Evolutionary conservation across 805 yeast genomes (phyloP).

Genomic region (Starmerella vitae): DNA sequence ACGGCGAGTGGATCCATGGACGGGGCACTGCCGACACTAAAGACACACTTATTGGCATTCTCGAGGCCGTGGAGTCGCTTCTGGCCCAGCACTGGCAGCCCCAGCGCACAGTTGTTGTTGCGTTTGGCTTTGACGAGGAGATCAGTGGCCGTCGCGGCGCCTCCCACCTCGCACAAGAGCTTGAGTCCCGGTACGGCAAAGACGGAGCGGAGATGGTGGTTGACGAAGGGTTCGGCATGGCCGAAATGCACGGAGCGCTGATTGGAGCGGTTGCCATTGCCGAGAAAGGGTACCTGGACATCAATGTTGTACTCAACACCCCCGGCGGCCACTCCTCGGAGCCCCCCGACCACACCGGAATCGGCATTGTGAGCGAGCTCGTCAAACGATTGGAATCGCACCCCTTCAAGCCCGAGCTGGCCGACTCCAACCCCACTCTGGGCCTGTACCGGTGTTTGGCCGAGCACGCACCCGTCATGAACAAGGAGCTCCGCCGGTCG

Average conservation of each 20-base stretch:
- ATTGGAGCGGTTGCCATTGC: slow-evolving; percentile 45
- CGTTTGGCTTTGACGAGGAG: slow-evolving; percentile 77
- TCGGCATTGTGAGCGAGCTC: slow-evolving; percentile 58
- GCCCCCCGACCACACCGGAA: slow-evolving; percentile 71
- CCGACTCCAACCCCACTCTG: slow-evolving; percentile 47
- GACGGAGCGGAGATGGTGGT: slow-evolving; percentile 51
- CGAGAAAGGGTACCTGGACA: slow-evolving; percentile 48
- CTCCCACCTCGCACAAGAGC: slow-evolving; percentile 32
- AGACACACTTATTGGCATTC: slow-evolving; percentile 47
- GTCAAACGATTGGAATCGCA: slow-evolving; percentile 43
- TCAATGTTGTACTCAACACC: slow-evolving; percentile 38
- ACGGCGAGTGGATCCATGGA: slow-evolving; percentile 57
- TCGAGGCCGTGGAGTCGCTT: slow-evolving; percentile 51
- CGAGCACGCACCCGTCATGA: slow-evolving; percentile 20
- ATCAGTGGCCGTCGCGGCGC: slow-evolving; percentile 55
- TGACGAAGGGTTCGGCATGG: slow-evolving; percentile 53
- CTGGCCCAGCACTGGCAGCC: slow-evolving; percentile 42
- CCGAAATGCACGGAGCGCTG: slow-evolving; percentile 33
- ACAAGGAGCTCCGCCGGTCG: slow-evolving; percentile 13
- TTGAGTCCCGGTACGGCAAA: slow-evolving; percentile 44
- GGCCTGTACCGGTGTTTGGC: slow-evolving; percentile 51
- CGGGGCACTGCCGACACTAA: slow-evolving; percentile 73
- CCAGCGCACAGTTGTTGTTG: slow-evolving; percentile 46
- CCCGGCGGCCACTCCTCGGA: slow-evolving; percentile 71
- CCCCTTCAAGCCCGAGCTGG: slow-evolving; percentile 40